Percentiles rank a stretch among this genome's conserved stretches.
Evolutionary conservation across 2,329 filamentous ascomycete genomes (phyloP).

Genomic region (Claviceps sp.): DNA sequence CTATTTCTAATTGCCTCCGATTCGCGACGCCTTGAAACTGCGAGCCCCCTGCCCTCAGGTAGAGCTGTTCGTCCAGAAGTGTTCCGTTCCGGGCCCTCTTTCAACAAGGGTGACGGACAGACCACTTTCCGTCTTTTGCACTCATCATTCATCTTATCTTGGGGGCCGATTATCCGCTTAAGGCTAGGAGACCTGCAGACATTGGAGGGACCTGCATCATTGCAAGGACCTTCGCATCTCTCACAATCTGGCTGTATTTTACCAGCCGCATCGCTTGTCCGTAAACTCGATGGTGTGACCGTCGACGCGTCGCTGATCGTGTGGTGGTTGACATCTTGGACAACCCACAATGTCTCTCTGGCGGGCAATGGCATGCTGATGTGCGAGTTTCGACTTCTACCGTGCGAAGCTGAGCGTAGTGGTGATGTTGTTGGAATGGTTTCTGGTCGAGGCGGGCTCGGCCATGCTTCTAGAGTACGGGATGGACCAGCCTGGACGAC

Average conservation of each 20-base stretch:
- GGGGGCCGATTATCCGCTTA: too few relatives aligned
- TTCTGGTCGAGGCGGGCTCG: not conserved
- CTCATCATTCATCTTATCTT: not conserved
- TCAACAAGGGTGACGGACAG: not conserved
- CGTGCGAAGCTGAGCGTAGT: not conserved
- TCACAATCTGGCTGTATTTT: not conserved
- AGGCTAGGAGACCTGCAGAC: not conserved
- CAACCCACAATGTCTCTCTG: not conserved
- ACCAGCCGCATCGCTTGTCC: not conserved
- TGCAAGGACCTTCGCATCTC: not conserved
- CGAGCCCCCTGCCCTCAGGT: not conserved
- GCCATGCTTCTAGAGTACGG: not conserved
- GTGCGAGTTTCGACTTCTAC: not conserved
- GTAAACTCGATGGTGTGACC: not conserved
- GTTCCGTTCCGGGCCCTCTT: not conserved
- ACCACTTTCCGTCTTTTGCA: not conserved
- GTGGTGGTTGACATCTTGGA: not conserved
- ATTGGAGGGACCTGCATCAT: not conserved
- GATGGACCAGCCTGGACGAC: not conserved
- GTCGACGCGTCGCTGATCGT: not conserved
- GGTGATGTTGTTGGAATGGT: not conserved
- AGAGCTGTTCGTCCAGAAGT: not conserved
- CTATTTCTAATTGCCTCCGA: not conserved
- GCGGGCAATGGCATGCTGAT: not conserved
- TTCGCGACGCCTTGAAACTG: not conserved